phyloP scores from a whole-genome alignment of 352 stramenopile species.

The Phytophthora fragariaefolia region DNA sequence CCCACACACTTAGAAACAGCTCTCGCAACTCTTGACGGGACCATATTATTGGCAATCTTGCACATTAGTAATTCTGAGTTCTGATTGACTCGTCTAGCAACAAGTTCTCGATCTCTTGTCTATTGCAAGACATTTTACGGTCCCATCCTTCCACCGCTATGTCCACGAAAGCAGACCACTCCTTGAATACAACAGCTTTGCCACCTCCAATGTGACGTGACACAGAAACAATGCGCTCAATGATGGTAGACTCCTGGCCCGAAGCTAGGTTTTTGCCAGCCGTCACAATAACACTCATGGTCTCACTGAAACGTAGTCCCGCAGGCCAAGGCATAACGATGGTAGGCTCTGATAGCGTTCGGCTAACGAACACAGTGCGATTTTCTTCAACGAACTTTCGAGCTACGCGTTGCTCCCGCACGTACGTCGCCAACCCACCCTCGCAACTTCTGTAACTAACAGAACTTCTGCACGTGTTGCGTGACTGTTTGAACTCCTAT shows the following conservation, averaged over 20 bases:
- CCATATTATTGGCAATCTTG: background rate
- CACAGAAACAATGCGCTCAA: constrained; percentile 6
- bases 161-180: background rate
- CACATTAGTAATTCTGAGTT: background rate
- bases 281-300: constrained; percentile 7
- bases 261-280: background rate
- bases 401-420: background rate
- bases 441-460: constrained; percentile 1
- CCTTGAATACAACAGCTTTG: background rate
- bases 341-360: constrained; percentile 6
- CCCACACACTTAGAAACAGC: background rate
- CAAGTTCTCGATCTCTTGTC: constrained; percentile 17
- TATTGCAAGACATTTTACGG: constrained; percentile 15
- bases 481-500: constrained; percentile 6
- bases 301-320: constrained; percentile 3
- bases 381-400: constrained; percentile 8
- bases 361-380: constrained; percentile 13
- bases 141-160: constrained; percentile 7
- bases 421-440: background rate
- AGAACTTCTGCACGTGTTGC: constrained; percentile 1
- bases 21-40: background rate
- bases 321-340: background rate
- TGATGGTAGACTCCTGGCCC: constrained; percentile 1
- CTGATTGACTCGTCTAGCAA: constrained; percentile 2
- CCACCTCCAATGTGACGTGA: background rate